phyloP scores from a whole-genome alignment of 2,329 filamentous ascomycete genomes.

The Pseudogymnoascus verrucosus region DNA sequence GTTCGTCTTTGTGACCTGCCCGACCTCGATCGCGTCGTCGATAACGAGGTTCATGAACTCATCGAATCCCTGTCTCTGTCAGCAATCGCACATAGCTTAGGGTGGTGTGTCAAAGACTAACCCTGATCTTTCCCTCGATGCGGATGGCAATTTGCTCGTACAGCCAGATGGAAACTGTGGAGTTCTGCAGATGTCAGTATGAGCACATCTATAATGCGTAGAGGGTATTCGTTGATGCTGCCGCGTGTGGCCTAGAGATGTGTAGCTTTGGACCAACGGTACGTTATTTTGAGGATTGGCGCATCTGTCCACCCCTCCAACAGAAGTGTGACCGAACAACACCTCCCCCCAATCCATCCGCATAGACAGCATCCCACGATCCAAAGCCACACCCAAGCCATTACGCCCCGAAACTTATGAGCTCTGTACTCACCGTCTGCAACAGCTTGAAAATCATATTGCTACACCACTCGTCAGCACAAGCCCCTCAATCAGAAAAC shows the following conservation, averaged over 20 bases:
- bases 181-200: conserved; percentile 35
- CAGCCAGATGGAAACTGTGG: conserved; percentile 88
- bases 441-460: conserved; percentile 94
- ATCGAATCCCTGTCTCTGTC: conserved; percentile 69
- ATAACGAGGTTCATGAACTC: conserved; percentile 99
- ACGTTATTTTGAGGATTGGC: neutral
- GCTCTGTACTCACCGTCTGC: conserved; percentile 38
- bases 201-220: conserved; percentile 21
- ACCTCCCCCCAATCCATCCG: neutral
- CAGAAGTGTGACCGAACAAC: neutral
- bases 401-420: conserved; percentile 10
- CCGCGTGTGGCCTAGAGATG: neutral
- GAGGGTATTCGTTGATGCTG: neutral
- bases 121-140: conserved; percentile 94
- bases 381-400: neutral
- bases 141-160: conserved; percentile 92
- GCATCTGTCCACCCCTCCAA: neutral
- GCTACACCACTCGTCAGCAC: conserved; percentile 35
- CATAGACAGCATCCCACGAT: neutral
- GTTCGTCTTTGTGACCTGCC: conserved; percentile 71
- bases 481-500: neutral
- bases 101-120: conserved; percentile 35
- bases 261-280: neutral
- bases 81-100: neutral
- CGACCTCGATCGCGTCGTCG: conserved; percentile 91